Evolutionary conservation across 2,329 filamentous ascomycete species (phyloP), one percentile per base, ranked within the genome.

Genomic region (Pseudogymnoascus sp.): DNA sequence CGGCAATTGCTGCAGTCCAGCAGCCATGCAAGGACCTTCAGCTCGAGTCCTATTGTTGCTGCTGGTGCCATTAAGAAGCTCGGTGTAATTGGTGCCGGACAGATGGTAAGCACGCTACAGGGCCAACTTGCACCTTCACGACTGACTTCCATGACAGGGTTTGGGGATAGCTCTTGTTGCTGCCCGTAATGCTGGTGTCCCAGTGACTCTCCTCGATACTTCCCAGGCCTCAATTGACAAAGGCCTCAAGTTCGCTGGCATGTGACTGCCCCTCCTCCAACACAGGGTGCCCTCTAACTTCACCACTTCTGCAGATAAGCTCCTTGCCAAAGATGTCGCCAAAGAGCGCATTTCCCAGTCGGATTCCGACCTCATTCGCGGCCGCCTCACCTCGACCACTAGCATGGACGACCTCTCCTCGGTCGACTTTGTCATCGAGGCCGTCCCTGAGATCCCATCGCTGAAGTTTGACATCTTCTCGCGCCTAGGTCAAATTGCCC

Each of bases 351-450:
- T 97, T 65, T 91, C 90, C 8, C 86, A 91, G 73, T 85, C 90
- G 57, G 85, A 93, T 66, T 90, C 94, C 18, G 84, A 90, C 67
- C 80, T 85, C 57, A 84, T 88, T 28, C 86, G 89, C 28, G 83
- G 82, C 9, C 84, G 88, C 30, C 79, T 99, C 64, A 81, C 76
- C 0, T 76, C 89, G 7, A 87, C 84, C 59, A 91, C 89, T 14
- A 84, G 84, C 16, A 82, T 97, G 67, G 88, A 91, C 50, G 82
- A 87, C 62, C 84, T 97, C 20, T 84, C 84, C 25, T 82, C 86
- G n/a, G 89, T 91, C 35, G 94, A 99, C 77, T 97, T 99, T 74
- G 88, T 99, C 61, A 97, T 99, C 70, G 94, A 99, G 78, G 94
- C 94, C 14, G 91, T 99, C 7, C 94, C 94, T 35, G 92, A 97